Conservation (phyloP, 2,329 filamentous ascomycete genomes). For the Pseudocercospora vitis region DNA sequence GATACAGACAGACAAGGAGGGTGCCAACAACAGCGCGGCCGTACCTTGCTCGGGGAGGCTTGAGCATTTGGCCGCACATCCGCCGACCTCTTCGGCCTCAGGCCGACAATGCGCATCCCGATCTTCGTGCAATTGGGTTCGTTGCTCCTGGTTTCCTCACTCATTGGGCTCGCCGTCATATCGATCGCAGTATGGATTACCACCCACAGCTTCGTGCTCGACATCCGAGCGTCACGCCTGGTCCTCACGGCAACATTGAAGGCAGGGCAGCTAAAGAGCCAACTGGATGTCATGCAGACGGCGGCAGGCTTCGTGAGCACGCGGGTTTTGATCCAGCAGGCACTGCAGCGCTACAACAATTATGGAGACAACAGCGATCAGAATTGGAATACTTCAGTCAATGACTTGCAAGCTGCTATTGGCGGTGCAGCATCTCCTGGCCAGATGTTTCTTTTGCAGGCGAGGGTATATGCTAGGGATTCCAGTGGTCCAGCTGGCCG, state of each 20-base stretch:
- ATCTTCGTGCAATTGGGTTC: conserved; percentile 84
- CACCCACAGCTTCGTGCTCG: conserved; percentile 61
- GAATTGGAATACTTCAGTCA: conserved; percentile 61
- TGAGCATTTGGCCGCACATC: conserved; percentile 2
- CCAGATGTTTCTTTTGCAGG: conserved; percentile 63
- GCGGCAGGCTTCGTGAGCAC: conserved; percentile 72
- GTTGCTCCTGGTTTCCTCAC: conserved; percentile 72
- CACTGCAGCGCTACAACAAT: conserved; percentile 54
- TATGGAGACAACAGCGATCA: conserved; percentile 54
- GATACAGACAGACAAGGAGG: too few species aligned
- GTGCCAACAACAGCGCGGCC: too few species aligned
- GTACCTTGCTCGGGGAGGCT: background rate
- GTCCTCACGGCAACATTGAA: conserved; percentile 82
- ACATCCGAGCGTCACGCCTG: conserved; percentile 59
- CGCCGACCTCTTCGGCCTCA: background rate
- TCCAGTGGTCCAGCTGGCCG: conserved; percentile 53
- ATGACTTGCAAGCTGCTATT: conserved; percentile 73
- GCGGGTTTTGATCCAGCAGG: conserved; percentile 54
- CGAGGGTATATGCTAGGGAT: conserved; percentile 70
- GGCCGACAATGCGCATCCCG: conserved; percentile 69
- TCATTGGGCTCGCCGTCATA: conserved; percentile 73
- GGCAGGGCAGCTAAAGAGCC: conserved; percentile 74
- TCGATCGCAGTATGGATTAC: conserved; percentile 70
- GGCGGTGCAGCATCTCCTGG: conserved; percentile 50
- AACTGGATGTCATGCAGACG: conserved; percentile 75